Evolutionary conservation across 306 rosid genomes (phyloP), one percentile per base, ranked within the genome.

Genomic region (Trifolium fragiferum): DNA sequence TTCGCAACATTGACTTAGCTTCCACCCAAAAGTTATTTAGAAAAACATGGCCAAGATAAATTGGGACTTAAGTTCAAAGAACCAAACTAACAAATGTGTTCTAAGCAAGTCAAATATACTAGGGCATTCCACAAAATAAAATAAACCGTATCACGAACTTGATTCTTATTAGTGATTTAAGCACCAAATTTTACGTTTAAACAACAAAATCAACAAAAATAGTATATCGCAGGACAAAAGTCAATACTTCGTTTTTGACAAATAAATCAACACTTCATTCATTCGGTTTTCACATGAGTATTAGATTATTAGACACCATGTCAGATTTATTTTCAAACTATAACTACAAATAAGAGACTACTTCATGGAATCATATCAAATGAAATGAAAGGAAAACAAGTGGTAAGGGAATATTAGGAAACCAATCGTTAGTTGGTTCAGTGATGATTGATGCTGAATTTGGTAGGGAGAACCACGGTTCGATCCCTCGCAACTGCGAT

Each of bases 1-100:
- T 78, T 90, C 93, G 66, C n/a, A n/a, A 30, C 32, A 30, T 30
- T 30, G 32, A 30, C 32, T 3, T 30, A 25, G 30, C 30, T 25
- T 25, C 30, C 30, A 25, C 30, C 30, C 30, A 25, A 25, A 25
- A 25, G 30, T 1, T 2, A 2, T 1, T 25, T 25, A 1, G 2
- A 25, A 25, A 25, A 25, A 25, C 2, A 25, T 25, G 30, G 30
- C 30, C 30, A 25, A 25, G 30, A 25, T 19, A 18, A 18, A 0
- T 25, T 25, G 30, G 30, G 30, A 3, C 30, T 25, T 25, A 25
- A 25, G 30, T 25, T 25, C 30, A 25, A 25, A 25, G 30, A 25
- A 25, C 30, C 30, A 25, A 25, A 25, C 30, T 25, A 25, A 25
- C 30, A 25, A 25, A 25, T 25, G 3, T 25, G 30, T 25, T 25